Evolutionary conservation across 805 yeast species (phyloP), one percentile per base, ranked within the genome.

Genomic region (Candida easanensis): DNA sequence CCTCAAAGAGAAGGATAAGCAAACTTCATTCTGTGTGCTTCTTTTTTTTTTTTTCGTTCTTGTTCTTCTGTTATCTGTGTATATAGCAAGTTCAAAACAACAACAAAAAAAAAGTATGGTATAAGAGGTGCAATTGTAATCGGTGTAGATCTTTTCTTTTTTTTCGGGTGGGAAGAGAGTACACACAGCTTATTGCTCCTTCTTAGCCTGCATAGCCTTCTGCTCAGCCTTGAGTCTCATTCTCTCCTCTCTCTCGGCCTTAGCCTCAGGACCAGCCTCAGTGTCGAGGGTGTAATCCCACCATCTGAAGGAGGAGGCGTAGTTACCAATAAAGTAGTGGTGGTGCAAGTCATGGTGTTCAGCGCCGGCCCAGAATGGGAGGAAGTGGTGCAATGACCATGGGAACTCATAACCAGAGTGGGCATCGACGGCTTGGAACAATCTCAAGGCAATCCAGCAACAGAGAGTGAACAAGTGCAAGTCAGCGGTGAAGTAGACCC

Each of bases 401-500:
- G 99, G 98, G 80, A 91, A 91, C 64, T 91, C 98, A 68, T 91
- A 93, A 46, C 98, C 99, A 11, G 97, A 89, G 67, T 91, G 99
- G 20, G 97, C 84, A 64, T 91, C 99, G 46, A 91, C 91, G 21
- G 99, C 99, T 74, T 91, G 99, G 73, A 85, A 82, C 56, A 91
- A 77, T 67, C 98, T 80, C 57, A 88, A 68, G 8, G 86, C 74
- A 59, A 91, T 84, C 98, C 98, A 91, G 44, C 80, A 52, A 60
- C 88, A 82, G 46, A 90, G 78, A n/a, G 98, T 91, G 70, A 87
- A 82, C 57, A 93, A 69, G 63, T 91, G 99, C 63, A 91, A 74
- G 61, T 82, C 69, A 44, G 82, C 77, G 34, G 93, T 80, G 62
- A 84, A 69, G 63, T 78, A 77, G 51, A 88, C 89, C 75, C 88